Conservation (phyloP, 2,329 filamentous ascomycete species). For the Cladosporium sp. region DNA sequence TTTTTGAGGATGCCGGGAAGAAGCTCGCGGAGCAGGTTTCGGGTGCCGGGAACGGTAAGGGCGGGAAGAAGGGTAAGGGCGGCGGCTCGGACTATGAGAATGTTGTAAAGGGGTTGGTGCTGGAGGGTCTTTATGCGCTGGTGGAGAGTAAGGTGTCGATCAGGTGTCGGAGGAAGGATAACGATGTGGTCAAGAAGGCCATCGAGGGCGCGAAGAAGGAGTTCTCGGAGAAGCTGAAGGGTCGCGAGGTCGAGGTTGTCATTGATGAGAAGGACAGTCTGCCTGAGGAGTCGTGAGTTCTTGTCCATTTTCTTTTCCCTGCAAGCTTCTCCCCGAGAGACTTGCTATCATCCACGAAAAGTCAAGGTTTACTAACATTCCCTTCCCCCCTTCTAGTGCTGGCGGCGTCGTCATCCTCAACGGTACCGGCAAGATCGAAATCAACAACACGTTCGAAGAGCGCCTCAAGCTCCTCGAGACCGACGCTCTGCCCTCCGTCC, state of each 20-base stretch:
- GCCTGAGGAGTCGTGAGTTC: slow-evolving; percentile 74
- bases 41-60: not conserved
- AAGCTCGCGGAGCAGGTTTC: slow-evolving; percentile 49
- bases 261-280: slow-evolving; percentile 76
- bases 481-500: slow-evolving; percentile 76
- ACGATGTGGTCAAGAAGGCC: slow-evolving; percentile 69
- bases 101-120: slow-evolving; percentile 71
- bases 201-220: slow-evolving; percentile 70
- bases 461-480: slow-evolving; percentile 79
- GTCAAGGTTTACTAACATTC: too few relatives aligned
- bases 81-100: slow-evolving; percentile 60
- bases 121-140: slow-evolving; percentile 87
- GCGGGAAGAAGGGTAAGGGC: slow-evolving; percentile 59
- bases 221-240: slow-evolving; percentile 70
- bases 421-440: slow-evolving; percentile 86
- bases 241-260: slow-evolving; percentile 62
- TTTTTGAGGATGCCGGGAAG: slow-evolving; percentile 77
- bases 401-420: slow-evolving; percentile 80
- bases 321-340: too few relatives aligned
- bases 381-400: slow-evolving; percentile 62
- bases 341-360: too few relatives aligned
- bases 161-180: slow-evolving; percentile 74
- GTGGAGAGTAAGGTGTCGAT: slow-evolving; percentile 73
- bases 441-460: slow-evolving; percentile 97
- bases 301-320: too few relatives aligned